These are phyloP conservation scores for Beauveria australis DNA, from an alignment of 2,329 filamentous ascomycete genomes.

Conservation along the genomic window DNA sequence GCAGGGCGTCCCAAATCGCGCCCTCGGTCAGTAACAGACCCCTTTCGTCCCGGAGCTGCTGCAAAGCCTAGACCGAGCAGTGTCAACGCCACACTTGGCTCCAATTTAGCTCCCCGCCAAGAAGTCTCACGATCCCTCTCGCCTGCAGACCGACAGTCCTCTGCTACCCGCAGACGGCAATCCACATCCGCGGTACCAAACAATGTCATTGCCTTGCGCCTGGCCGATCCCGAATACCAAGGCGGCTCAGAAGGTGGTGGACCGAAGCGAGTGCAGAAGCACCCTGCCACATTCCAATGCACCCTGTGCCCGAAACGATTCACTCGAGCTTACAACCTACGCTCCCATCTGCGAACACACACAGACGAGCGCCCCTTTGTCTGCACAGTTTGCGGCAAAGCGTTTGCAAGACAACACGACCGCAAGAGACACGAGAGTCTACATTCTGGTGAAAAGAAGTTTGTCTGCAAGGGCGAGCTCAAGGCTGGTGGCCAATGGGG, in stretches of 20 bases:
- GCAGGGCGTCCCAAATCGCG: constrained; percentile 38
- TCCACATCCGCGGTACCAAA: constrained; percentile 57
- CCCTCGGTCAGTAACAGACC: constrained; percentile 51
- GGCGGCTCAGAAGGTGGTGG: constrained; percentile 52
- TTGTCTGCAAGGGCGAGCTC: constrained; percentile 88
- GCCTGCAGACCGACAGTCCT: constrained; percentile 44
- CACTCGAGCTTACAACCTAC: constrained; percentile 90
- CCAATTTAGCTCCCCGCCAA: constrained; percentile 35
- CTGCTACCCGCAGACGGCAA: constrained; percentile 39
- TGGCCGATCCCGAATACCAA: constrained; percentile 82
- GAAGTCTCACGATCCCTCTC: constrained; percentile 47
- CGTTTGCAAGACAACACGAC: constrained; percentile 94
- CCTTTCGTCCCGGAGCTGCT: constrained; percentile 42
- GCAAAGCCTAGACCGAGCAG: constrained; percentile 30
- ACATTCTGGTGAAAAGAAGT: constrained; percentile 97
- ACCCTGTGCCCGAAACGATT: constrained; percentile 90
- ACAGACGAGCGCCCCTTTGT: constrained; percentile 97
- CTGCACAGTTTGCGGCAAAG: constrained; percentile 93
- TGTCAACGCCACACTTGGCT: constrained; percentile 32
- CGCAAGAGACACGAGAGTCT: constrained; percentile 94
- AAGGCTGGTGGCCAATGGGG: constrained; percentile 82
- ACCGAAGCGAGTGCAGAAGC: constrained; percentile 85
- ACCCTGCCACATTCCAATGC: constrained; percentile 95
- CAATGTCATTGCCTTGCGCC: constrained; percentile 70
- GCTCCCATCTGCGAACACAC: constrained; percentile 90